Conservation (phyloP, 1,284 basidiomycete species). For the Vanrija pseudolonga region DNA sequence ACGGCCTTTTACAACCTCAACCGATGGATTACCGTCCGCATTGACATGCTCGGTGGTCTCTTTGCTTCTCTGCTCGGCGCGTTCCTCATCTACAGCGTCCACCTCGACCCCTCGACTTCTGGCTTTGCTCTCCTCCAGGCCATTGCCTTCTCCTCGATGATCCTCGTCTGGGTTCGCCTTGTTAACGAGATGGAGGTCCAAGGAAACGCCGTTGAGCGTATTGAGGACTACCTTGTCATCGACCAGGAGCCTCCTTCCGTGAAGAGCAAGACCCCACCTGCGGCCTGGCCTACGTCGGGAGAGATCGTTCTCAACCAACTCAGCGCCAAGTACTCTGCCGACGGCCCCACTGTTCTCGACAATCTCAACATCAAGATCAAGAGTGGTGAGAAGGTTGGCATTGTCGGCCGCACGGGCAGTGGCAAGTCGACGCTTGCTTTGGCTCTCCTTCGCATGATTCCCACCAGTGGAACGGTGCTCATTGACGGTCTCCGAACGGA, state of each 20-base stretch:
- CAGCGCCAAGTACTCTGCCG: conserved; percentile 45
- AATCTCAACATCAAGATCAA: conserved; percentile 58
- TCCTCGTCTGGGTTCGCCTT: conserved; percentile 42
- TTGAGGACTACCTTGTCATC: conserved; percentile 66
- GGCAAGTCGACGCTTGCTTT: conserved; percentile 60
- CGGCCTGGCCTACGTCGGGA: conserved; percentile 73
- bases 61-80: conserved; percentile 39
- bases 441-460: conserved; percentile 54
- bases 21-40: conserved; percentile 46
- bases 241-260: conserved; percentile 64
- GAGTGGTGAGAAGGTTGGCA: conserved; percentile 61
- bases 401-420: conserved; percentile 67
- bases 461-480: conserved; percentile 56
- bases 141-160: conserved; percentile 42
- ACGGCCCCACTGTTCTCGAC: conserved; percentile 56
- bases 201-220: conserved; percentile 61
- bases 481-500: conserved; percentile 49
- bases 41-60: conserved; percentile 47
- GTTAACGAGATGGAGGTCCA: conserved; percentile 51
- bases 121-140: conserved; percentile 50
- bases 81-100: conserved; percentile 44
- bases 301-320: conserved; percentile 59
- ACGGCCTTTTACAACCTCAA: conserved; percentile 47
- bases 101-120: conserved; percentile 38
- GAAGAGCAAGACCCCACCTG: conserved; percentile 60